Evolutionary conservation across 2,329 filamentous ascomycete species (phyloP), one percentile per base, ranked within the genome.

Genomic region (Purpureocillium lavendulum): DNA sequence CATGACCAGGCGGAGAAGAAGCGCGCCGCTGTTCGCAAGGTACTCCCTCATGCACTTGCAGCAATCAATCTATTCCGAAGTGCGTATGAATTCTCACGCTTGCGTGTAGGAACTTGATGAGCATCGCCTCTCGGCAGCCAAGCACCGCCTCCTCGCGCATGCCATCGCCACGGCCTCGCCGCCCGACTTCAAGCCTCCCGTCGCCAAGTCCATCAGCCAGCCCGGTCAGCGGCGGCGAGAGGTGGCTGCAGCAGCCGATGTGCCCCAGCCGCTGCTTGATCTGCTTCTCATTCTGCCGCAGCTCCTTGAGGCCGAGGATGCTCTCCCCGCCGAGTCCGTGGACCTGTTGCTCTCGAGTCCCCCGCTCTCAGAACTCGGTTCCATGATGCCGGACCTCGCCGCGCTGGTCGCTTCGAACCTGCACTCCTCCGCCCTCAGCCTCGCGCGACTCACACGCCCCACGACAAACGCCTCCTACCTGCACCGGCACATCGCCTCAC

Each of bases 261-360:
- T 67, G 4, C 65, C 70, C 3, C 59, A 64, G 8, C 62, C 69
- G 10, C 65, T 79, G 4, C 44, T 71, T 36, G 70, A 79, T 44
- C 64, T 78, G 9, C 63, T 81, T 34, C 51, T 76, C 33, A 60
- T 81, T 14, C 64, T 82, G 4, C 71, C 72, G 0, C 57, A 71
- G 0, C 61, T 77, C 28, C 59, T 72, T 8, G 56, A 59, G 30
- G 52, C 59, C 2, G 52, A 60, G 13, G 45, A 56, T n/a, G 43
- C 56, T 3, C 52, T 71, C 1, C 44, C 65, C 1, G 44, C 59
- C 17, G 55, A 62, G 4, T 58, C 63, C 3, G 47, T 62, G 1
- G 45, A 59, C 1, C 55, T 74, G 3, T 58, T 81, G 3, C 63
- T 79, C 39, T 62, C 67, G 9, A 67, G 59, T 35, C 64, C 72